phyloP scores from a whole-genome alignment of 805 yeast species.

The Saccharomycopsis guyanensis region DNA sequence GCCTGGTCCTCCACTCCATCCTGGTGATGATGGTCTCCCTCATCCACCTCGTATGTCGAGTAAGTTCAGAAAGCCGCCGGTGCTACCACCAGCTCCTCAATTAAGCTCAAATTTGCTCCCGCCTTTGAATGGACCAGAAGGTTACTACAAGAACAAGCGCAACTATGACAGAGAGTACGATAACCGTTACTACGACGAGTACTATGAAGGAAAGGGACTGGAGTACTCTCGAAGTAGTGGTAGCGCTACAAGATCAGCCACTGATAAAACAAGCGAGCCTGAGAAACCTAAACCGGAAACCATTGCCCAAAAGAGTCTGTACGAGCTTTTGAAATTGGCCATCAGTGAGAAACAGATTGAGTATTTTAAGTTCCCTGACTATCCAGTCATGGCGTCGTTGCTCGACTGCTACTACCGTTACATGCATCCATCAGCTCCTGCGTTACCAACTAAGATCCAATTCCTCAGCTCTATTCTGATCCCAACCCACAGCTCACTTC shows the following conservation, averaged over 20 bases:
- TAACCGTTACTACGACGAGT: not conserved
- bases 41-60: not conserved
- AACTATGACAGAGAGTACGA: not conserved
- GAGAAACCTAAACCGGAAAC: no score
- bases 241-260: no score
- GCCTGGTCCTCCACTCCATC: not conserved
- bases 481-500: not conserved
- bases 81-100: not conserved
- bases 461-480: slow-evolving; percentile 26
- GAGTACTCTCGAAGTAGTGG: no score
- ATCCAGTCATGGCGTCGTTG: slow-evolving; percentile 28
- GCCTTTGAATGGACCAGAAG: not conserved
- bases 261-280: no score
- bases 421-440: slow-evolving; percentile 32
- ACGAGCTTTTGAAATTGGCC: not conserved
- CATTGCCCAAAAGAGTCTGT: not conserved
- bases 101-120: not conserved
- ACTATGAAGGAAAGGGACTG: not conserved
- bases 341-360: slow-evolving; percentile 28
- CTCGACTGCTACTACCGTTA: slow-evolving; percentile 36
- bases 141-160: not conserved
- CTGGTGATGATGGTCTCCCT: no score
- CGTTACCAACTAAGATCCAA: slow-evolving; percentile 30
- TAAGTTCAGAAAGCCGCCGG: slow-evolving; percentile 1
- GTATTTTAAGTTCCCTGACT: slow-evolving; percentile 32